Percentiles rank a stretch among this genome's conserved stretches.
phyloP scores from a whole-genome alignment of 345 rosid species.

The Limnanthes douglasii region DNA sequence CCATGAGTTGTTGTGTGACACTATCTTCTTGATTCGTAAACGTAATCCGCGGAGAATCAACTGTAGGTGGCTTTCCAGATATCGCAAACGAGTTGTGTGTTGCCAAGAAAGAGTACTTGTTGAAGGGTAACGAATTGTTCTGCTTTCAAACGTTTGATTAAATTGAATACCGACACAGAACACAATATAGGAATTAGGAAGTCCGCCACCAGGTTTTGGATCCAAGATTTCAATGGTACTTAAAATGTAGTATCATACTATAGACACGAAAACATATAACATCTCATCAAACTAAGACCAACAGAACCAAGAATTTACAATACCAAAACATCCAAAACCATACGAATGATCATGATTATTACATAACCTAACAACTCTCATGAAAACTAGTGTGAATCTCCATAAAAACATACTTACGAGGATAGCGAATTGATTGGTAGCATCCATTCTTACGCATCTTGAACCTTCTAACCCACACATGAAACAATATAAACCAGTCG shows the following conservation, averaged over 20 bases:
- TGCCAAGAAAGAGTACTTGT: constrained; percentile 34
- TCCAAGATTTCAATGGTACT: background rate
- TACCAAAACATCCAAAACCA: background rate
- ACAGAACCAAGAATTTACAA: background rate
- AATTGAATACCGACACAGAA: background rate
- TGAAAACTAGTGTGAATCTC: background rate
- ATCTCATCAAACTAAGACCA: background rate
- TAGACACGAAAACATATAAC: background rate
- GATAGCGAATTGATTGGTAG: constrained; percentile 25
- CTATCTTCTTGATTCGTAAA: constrained; percentile 55
- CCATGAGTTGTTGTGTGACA: constrained; percentile 43
- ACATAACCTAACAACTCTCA: background rate
- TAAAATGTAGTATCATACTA: background rate
- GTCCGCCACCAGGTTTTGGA: background rate
- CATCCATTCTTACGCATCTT: constrained; percentile 24
- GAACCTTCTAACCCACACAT: constrained; percentile 15
- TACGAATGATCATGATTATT: background rate
- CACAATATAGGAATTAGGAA: background rate
- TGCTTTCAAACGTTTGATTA: constrained; percentile 6
- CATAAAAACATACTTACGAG: constrained; percentile 10
- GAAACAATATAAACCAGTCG: constrained; percentile 18
- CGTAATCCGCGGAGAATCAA: constrained; percentile 25
- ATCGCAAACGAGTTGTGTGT: constrained; percentile 50
- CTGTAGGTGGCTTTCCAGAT: constrained; percentile 20
- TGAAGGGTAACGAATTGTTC: constrained; percentile 43